phyloP scores from a whole-genome alignment of 306 rosid genomes.

The Morella rubra region DNA sequence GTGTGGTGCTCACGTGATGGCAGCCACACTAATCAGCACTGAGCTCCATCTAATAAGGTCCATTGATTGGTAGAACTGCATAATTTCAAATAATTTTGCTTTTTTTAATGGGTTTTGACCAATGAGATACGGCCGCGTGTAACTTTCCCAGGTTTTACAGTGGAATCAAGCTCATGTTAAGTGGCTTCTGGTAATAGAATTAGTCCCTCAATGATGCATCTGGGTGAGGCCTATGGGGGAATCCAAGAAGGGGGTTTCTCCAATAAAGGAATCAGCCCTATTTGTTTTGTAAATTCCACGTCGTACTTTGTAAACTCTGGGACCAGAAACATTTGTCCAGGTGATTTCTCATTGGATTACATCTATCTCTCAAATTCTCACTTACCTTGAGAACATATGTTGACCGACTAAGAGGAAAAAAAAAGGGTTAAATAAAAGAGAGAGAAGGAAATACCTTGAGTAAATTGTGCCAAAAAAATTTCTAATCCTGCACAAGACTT shows the following conservation, averaged over 20 bases:
- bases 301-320: not conserved
- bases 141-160: not conserved
- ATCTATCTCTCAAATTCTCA: not conserved
- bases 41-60: too few species aligned
- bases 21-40: too few species aligned
- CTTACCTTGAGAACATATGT: not conserved
- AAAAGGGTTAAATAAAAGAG: too few species aligned
- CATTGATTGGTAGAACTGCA: too few species aligned
- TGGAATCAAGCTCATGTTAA: too few species aligned
- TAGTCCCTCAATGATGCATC: not conserved
- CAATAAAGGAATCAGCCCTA: too few species aligned
- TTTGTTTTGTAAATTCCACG: too few species aligned
- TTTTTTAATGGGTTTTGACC: too few species aligned
- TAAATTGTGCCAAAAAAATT: not conserved
- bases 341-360: not conserved
- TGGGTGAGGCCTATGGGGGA: not conserved
- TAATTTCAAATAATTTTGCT: too few species aligned
- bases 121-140: too few species aligned
- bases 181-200: not conserved
- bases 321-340: not conserved
- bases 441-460: not conserved
- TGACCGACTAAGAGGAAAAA: not conserved
- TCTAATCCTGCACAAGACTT: too few species aligned
- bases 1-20: too few species aligned
- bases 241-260: not conserved